Conservation (phyloP, 1,284 basidiomycete species). For the Ustilago hordei region DNA sequence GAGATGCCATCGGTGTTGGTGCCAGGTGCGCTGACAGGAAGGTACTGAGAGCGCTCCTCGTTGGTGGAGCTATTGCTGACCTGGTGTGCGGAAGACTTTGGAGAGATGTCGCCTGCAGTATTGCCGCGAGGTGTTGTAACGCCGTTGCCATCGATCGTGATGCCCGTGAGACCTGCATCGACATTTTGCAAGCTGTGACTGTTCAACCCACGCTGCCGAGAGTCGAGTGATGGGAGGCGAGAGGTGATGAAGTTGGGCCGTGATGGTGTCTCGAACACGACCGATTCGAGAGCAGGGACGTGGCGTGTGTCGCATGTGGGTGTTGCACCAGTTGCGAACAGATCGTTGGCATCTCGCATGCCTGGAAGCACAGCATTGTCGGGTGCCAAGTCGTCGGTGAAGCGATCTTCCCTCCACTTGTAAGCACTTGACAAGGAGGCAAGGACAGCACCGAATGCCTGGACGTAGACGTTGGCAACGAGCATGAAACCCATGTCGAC, state of each 20-base stretch:
- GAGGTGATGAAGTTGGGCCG: slow-evolving; percentile 26
- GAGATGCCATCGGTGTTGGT: slow-evolving; percentile 18
- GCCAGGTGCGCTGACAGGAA: slow-evolving; percentile 10
- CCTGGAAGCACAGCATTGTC: slow-evolving; percentile 48
- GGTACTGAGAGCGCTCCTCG: slow-evolving; percentile 6
- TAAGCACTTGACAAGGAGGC: slow-evolving; percentile 43
- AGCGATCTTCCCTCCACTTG: slow-evolving; percentile 55
- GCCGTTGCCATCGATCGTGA: slow-evolving; percentile 16
- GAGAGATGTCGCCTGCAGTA: slow-evolving; percentile 18
- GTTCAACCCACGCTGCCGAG: slow-evolving; percentile 11
- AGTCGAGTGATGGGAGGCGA: slow-evolving; percentile 24
- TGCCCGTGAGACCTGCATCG: slow-evolving; percentile 13
- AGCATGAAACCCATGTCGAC: slow-evolving; percentile 54
- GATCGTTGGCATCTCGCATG: slow-evolving; percentile 31
- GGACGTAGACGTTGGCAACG: slow-evolving; percentile 57
- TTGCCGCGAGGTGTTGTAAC: slow-evolving; percentile 6
- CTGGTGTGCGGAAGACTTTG: slow-evolving; percentile 10
- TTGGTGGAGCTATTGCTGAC: slow-evolving; percentile 19
- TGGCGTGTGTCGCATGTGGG: slow-evolving; percentile 6
- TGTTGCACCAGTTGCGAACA: slow-evolving; percentile 10
- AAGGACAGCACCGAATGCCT: slow-evolving; percentile 50
- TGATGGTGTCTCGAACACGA: slow-evolving; percentile 19
- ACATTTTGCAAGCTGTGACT: background rate
- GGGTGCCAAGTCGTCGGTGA: slow-evolving; percentile 39
- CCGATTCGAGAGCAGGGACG: slow-evolving; percentile 14